Percentiles rank a stretch among this genome's conserved stretches.
Evolutionary conservation across 495 filamentous ascomycete genomes (phyloP).

Genomic region (Hypoxylon cercidicola): DNA sequence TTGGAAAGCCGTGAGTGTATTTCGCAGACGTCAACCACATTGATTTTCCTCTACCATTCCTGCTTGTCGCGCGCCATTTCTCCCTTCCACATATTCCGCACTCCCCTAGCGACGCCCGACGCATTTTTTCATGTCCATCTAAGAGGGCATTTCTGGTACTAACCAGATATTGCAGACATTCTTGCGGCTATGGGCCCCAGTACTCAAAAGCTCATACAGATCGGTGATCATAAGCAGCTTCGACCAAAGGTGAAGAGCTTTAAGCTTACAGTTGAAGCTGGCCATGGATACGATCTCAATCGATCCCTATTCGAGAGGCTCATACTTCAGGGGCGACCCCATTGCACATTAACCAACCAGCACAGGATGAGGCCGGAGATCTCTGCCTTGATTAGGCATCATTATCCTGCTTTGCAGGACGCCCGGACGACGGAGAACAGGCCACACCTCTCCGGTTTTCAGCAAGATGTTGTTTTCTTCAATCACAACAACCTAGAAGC

Average conservation of each 20-base stretch:
- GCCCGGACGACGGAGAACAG: constrained; percentile 62
- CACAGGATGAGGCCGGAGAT: constrained; percentile 80
- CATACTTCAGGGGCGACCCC: constrained; percentile 63
- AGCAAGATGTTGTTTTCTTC: constrained; percentile 71
- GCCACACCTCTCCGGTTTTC: constrained; percentile 66
- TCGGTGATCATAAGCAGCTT: constrained; percentile 83
- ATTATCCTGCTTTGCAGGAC: constrained; percentile 73
- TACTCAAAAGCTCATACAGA: constrained; percentile 75
- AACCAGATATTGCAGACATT: constrained; percentile 55
- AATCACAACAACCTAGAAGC: constrained; percentile 68
- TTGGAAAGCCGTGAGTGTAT: constrained; percentile 63
- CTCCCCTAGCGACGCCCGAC: background rate
- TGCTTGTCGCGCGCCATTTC: too few relatives aligned
- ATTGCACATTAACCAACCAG: constrained; percentile 68
- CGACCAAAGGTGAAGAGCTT: constrained; percentile 77
- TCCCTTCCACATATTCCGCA: background rate
- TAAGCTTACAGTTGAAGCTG: constrained; percentile 70
- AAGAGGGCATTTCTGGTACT: too few relatives aligned
- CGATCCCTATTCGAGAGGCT: constrained; percentile 78
- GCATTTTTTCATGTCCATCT: too few relatives aligned
- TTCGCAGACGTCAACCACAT: background rate
- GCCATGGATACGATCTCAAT: constrained; percentile 76
- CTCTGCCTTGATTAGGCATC: constrained; percentile 69
- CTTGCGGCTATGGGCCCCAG: constrained; percentile 68
- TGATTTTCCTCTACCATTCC: too few relatives aligned